Evolutionary conservation across 257 asterid genomes (phyloP).

Genomic region (Solanum paucissectum): DNA sequence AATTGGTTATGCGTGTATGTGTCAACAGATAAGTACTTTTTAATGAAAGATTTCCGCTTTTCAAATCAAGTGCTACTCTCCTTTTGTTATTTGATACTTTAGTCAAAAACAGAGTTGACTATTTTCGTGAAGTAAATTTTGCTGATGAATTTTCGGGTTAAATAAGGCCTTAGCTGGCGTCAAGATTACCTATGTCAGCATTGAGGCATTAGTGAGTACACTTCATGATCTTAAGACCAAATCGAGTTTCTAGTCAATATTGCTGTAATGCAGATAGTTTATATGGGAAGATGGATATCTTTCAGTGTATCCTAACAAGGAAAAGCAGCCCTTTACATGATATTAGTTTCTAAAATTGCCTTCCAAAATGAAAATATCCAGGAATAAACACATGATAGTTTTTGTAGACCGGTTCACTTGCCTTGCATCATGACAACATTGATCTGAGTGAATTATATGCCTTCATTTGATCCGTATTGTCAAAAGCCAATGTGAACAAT

Average conservation of each 20-base stretch:
- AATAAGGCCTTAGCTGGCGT: neutral
- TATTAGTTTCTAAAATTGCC: neutral
- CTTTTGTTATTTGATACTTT: neutral
- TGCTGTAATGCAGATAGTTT: neutral
- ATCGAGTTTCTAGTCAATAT: neutral
- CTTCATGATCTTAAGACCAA: neutral
- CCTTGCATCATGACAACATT: neutral
- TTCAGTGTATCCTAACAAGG: neutral
- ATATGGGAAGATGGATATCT: neutral
- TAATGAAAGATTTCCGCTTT: neutral
- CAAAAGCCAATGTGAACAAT: neutral
- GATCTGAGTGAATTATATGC: neutral
- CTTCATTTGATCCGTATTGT: neutral
- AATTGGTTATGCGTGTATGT: neutral
- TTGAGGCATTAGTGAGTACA: neutral
- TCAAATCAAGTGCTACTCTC: neutral
- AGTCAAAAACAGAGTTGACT: neutral
- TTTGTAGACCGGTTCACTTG: neutral
- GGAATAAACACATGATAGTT: neutral
- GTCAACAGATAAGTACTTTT: neutral
- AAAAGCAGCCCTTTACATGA: neutral
- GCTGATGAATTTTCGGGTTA: neutral
- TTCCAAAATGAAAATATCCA: neutral
- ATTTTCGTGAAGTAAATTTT: neutral
- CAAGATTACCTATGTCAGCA: neutral